Evolutionary conservation across 129 eudicot species (phyloP), one percentile per base, ranked within the genome.

Genomic region (Escallonia herrerae): DNA sequence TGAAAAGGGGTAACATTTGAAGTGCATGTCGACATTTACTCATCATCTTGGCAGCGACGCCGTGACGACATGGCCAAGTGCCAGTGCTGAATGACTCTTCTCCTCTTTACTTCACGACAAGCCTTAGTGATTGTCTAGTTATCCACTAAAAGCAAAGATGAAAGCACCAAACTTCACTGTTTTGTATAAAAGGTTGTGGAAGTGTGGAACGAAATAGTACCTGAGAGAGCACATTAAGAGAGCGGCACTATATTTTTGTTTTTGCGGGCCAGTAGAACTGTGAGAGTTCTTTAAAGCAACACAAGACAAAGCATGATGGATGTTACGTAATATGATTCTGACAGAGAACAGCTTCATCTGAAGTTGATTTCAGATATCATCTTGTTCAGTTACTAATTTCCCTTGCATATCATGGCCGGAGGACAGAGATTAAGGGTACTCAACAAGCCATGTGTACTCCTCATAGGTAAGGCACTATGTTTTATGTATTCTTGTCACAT

Each of bases 381-480:
- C 38, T 53, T 52, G 13, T 52, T 11, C 2, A 9, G 6, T 14
- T 8, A 8, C 13, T 10, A 53, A 9, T 53, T n/a, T 9, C 5
- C 15, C 15, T 14, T 58, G 43, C 8, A 8, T 58, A 51, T 53
- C 43, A 82, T 82, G 86, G 69, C 76, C 13, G 83, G 71, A 62
- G 65, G 42, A 4, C 64, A 74, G 40, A 57, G 77, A 57, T 14
- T 58, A 49, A 73, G 46, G 68, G 39, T 79, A 43, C 86, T 90
- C 72, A 90, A 74, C 75, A 83, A 72, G 59, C 86, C 91, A 14
- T 90, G 97, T 75, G 69, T 90, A 71, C 85, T 90, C 52, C 88
- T 90, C 45, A 90, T 90, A 62, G 90, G 97, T 90, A 82, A 12
- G 53, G 7, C n/a, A 22, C 33, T 22, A 22, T 11, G 14, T 11